Conservation (phyloP, 306 rosid species). For the Prosopis cineraria region DNA sequence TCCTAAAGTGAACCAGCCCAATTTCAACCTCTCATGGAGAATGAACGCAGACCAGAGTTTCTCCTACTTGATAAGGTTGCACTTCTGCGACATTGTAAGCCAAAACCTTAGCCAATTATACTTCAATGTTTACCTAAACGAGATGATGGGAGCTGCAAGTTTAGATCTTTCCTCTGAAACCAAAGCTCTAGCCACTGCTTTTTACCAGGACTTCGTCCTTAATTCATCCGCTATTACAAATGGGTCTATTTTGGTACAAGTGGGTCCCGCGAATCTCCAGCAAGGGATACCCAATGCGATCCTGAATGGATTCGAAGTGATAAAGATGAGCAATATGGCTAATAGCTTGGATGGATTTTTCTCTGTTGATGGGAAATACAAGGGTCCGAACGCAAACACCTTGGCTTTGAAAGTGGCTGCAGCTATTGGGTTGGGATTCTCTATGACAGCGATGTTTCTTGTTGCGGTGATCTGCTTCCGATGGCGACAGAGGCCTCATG, state of each 20-base stretch:
- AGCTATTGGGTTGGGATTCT: slow-evolving; percentile 53
- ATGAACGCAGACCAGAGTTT: slow-evolving; percentile 58
- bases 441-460: slow-evolving; percentile 40
- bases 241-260: slow-evolving; percentile 58
- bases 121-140: slow-evolving; percentile 72
- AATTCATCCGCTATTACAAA: slow-evolving; percentile 44
- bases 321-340: slow-evolving; percentile 69
- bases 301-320: slow-evolving; percentile 77
- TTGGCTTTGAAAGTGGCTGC: slow-evolving; percentile 45
- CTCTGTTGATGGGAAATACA: slow-evolving; percentile 52
- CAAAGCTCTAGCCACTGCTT: slow-evolving; percentile 58
- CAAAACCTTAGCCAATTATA: slow-evolving; percentile 40
- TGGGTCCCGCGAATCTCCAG: slow-evolving; percentile 51
- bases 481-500: slow-evolving; percentile 60
- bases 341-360: slow-evolving; percentile 64
- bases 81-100: slow-evolving; percentile 90
- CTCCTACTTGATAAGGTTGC: slow-evolving; percentile 77
- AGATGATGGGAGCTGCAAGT: slow-evolving; percentile 43
- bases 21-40: slow-evolving; percentile 73
- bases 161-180: slow-evolving; percentile 70
- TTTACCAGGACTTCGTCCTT: slow-evolving; percentile 62
- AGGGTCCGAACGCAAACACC: slow-evolving; percentile 35
- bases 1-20: slow-evolving; percentile 35
- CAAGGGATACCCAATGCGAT: slow-evolving; percentile 55
- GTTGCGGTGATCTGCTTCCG: slow-evolving; percentile 37